phyloP scores from a whole-genome alignment of 441 rosid genomes.

The Erysimum cheiri region DNA sequence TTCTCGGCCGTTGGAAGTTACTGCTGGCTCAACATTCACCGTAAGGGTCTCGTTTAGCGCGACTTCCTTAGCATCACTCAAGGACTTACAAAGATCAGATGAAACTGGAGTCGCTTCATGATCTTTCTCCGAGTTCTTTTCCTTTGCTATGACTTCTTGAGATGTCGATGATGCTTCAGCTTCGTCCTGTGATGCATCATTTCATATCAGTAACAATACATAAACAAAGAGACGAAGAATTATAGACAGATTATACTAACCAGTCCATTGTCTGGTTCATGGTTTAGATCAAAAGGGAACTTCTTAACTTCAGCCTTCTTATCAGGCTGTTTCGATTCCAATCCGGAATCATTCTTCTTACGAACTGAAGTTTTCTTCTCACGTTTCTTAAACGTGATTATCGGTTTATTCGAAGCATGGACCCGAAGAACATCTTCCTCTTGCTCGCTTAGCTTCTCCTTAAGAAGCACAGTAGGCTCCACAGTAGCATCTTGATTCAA shows the following conservation, averaged over 20 bases:
- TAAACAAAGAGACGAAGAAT: neutral
- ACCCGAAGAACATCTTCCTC: conserved; percentile 8
- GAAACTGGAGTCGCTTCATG: neutral
- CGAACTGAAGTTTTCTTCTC: neutral
- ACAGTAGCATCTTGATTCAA: conserved; percentile 4
- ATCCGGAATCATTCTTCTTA: neutral
- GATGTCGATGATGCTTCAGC: conserved; percentile 2
- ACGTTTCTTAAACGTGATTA: neutral
- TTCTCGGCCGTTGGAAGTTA: conserved; percentile 3
- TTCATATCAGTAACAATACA: conserved; percentile 7
- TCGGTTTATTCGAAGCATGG: neutral
- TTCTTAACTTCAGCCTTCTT: neutral
- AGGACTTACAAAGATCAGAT: neutral
- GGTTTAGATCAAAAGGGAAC: neutral
- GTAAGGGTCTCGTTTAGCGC: neutral
- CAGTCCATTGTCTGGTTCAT: conserved; percentile 32
- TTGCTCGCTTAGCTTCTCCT: neutral
- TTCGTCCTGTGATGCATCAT: conserved; percentile 34
- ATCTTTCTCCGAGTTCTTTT: neutral
- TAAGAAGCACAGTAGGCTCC: conserved; percentile 17
- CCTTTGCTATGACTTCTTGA: conserved; percentile 18
- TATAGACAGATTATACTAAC: conserved; percentile 32
- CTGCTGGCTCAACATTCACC: neutral
- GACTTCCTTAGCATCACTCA: neutral
- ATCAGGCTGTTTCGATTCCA: neutral